Conservation (phyloP, 208 protist species). For the Novymonas esmeraldas region DNA sequence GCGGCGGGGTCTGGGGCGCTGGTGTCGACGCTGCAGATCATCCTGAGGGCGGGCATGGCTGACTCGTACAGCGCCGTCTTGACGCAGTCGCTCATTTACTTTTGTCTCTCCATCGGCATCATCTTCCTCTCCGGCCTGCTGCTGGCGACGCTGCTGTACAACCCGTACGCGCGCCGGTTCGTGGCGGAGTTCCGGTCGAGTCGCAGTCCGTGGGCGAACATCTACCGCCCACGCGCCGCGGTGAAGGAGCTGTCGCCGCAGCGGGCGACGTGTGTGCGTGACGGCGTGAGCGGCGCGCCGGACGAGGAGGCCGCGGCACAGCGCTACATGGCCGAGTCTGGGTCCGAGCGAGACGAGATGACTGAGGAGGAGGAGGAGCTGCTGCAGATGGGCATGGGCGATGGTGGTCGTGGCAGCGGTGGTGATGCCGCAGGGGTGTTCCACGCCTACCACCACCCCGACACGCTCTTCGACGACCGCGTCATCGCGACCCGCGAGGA, state of each 20-base stretch:
- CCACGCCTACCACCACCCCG: not conserved
- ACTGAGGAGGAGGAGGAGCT: not conserved
- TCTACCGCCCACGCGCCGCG: slow-evolving; percentile 38
- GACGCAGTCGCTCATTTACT: slow-evolving; percentile 79
- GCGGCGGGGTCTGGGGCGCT: slow-evolving; percentile 60
- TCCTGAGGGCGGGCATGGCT: slow-evolving; percentile 69
- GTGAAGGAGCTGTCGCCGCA: not conserved
- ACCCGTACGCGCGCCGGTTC: slow-evolving; percentile 66
- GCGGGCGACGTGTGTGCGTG: not conserved
- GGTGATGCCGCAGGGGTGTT: not conserved
- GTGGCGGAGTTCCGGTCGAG: slow-evolving; percentile 75
- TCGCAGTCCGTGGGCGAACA: slow-evolving; percentile 48
- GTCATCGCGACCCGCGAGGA: slow-evolving; percentile 10
- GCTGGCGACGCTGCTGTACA: slow-evolving; percentile 51
- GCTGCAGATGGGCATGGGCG: not conserved
- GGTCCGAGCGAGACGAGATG: slow-evolving; percentile 9
- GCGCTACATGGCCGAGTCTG: slow-evolving; percentile 12
- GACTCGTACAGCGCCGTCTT: slow-evolving; percentile 48
- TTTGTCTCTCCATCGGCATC: slow-evolving; percentile 64
- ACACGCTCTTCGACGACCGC: slow-evolving; percentile 41
- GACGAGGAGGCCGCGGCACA: not conserved
- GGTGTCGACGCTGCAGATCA: slow-evolving; percentile 76
- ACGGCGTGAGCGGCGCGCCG: not conserved
- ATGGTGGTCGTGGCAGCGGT: not conserved
- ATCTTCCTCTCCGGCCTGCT: slow-evolving; percentile 54